phyloP scores from a whole-genome alignment of 2,329 filamentous ascomycete species.

The Grosmannia serpens region DNA sequence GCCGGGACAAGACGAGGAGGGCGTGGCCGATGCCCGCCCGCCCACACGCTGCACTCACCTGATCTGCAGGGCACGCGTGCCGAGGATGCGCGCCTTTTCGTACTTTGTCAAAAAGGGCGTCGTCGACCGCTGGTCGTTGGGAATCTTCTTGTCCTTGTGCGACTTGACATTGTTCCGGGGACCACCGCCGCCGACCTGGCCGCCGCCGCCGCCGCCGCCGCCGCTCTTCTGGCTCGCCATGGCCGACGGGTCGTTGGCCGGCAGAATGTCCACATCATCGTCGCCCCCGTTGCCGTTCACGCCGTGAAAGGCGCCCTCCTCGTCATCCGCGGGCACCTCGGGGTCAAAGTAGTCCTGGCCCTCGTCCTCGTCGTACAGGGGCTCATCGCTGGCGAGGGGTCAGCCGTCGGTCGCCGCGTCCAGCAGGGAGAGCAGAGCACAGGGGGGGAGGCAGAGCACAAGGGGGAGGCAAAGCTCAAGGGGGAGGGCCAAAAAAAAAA shows the following conservation, averaged over 20 bases:
- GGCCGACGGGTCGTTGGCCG: slow-evolving; percentile 51
- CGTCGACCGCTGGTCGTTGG: slow-evolving; percentile 76
- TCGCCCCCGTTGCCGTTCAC: slow-evolving; percentile 40
- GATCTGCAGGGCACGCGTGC: slow-evolving; percentile 89
- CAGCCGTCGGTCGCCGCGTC: slow-evolving; percentile 1
- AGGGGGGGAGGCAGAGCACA: too few relatives aligned
- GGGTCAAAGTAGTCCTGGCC: slow-evolving; percentile 47
- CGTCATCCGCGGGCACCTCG: slow-evolving; percentile 42
- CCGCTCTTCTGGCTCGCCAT: slow-evolving; percentile 32
- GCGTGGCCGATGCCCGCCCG: too few relatives aligned
- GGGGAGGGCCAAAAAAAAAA: slow-evolving; percentile 11
- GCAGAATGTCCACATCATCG: slow-evolving; percentile 44
- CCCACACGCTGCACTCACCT: too few relatives aligned
- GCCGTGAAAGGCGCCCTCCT: slow-evolving; percentile 42
- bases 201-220: slow-evolving; percentile 42
- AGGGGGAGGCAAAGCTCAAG: too few relatives aligned
- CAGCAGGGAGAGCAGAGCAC: background rate
- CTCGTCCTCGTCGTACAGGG: slow-evolving; percentile 62
- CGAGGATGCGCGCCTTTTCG: slow-evolving; percentile 84
- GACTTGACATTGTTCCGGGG: slow-evolving; percentile 41
- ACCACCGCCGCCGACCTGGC: slow-evolving; percentile 34
- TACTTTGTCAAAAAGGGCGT: slow-evolving; percentile 99
- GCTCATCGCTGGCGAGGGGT: slow-evolving; percentile 44
- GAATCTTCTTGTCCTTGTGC: slow-evolving; percentile 75
- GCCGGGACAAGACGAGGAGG: too few relatives aligned